Evolutionary conservation across 345 rosid genomes (phyloP).

Genomic region (Syzygium aromaticum): DNA sequence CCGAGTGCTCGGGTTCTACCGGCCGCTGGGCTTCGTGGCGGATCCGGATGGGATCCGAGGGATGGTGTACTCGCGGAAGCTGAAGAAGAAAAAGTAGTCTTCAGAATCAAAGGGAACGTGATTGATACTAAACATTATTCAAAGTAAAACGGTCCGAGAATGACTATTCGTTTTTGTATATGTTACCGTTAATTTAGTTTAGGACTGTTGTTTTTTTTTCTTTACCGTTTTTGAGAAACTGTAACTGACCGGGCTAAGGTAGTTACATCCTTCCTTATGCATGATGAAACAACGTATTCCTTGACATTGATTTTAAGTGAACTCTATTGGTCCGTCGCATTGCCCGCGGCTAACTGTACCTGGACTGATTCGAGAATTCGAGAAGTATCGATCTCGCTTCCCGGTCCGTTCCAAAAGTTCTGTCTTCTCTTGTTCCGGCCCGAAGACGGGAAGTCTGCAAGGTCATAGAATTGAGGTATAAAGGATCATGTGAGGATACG

Average conservation of each 20-base stretch:
- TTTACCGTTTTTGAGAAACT: not conserved
- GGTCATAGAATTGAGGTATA: not conserved
- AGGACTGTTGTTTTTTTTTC: not conserved
- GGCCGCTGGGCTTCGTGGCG: constrained; percentile 83
- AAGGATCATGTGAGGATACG: not conserved
- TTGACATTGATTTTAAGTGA: not conserved
- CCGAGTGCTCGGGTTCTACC: constrained; percentile 77
- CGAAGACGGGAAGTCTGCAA: not conserved
- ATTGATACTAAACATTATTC: not conserved
- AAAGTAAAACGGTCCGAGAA: not conserved
- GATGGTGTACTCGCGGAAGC: constrained; percentile 74
- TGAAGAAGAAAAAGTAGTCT: constrained; percentile 25
- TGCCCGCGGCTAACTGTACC: no score
- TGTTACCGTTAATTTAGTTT: not conserved
- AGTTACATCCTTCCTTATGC: not conserved
- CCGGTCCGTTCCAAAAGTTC: not conserved
- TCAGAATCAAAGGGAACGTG: not conserved
- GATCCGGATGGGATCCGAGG: constrained; percentile 94
- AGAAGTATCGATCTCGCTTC: not conserved
- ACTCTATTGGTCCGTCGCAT: not conserved
- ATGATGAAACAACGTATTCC: not conserved
- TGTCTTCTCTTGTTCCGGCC: not conserved
- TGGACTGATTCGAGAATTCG: not conserved
- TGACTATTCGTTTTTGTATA: not conserved
- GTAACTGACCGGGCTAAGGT: not conserved